A percentile compares a stretch with the other conserved stretches of the same genome.
Conservation (phyloP, 352 stramenopile species). For the Phytophthora lateralis region DNA sequence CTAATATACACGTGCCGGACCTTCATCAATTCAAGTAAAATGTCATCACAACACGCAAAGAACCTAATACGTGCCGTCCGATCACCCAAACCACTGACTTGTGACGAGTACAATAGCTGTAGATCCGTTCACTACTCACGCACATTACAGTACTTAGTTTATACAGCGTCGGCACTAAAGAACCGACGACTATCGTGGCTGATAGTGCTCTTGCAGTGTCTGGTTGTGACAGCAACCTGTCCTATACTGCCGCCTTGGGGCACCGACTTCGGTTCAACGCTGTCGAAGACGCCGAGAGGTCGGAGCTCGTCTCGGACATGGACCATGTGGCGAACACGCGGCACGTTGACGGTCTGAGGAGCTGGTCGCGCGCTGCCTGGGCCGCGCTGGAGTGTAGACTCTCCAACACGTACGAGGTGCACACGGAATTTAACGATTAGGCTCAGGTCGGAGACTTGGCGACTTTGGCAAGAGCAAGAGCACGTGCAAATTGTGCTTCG, state of each 20-base stretch:
- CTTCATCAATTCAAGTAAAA: too few species aligned
- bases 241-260: slow-evolving; percentile 14
- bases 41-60: too few species aligned
- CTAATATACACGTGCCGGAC: too few species aligned
- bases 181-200: slow-evolving; percentile 13
- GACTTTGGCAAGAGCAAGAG: slow-evolving; percentile 31
- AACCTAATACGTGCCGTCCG: too few species aligned
- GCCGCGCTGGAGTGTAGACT: slow-evolving; percentile 27
- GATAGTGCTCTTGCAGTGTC: slow-evolving; percentile 6
- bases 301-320: slow-evolving; percentile 30
- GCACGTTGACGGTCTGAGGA: slow-evolving; percentile 19
- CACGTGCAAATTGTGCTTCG: slow-evolving; percentile 46
- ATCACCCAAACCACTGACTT: too few species aligned
- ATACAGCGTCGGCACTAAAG: slow-evolving; percentile 31
- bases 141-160: slow-evolving; percentile 10
- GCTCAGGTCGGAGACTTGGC: slow-evolving; percentile 18
- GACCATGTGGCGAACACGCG: slow-evolving; percentile 31
- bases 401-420: slow-evolving; percentile 31
- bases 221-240: background rate
- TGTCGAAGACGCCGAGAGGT: slow-evolving; percentile 25
- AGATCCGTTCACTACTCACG: too few species aligned
- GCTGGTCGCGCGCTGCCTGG: slow-evolving; percentile 32
- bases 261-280: slow-evolving; percentile 9
- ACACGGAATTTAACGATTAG: too few species aligned
- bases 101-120: too few species aligned